Base-by-base conservation (phyloP, 2,329 filamentous ascomycete genomes). In the Fusarium goolgardi region DNA sequence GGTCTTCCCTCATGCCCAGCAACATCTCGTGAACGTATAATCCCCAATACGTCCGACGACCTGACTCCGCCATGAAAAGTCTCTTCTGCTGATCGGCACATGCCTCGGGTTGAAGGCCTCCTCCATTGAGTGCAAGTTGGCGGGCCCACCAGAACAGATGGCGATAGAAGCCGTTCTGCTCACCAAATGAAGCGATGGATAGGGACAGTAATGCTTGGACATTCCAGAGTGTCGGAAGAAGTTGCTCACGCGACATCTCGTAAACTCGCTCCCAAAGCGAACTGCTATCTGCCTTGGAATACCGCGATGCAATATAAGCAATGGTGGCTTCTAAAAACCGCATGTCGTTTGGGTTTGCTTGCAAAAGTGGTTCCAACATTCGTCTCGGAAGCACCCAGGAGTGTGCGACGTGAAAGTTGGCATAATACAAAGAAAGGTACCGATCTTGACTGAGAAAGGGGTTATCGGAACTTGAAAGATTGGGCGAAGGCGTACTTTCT, bases 21-120 rank as follows among this genome's bases (percentile, higher is more conserved):
- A 74, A 27, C 16, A 66, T 65, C 3, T 66, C 69, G n/a, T 74
- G 67, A 8, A 65, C 31, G 35, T 71, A 74, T 12, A 74, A 37
- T 8, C 57, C 71, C 72, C 70, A 74, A 43, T 74, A 74, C 15
- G 72, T 72, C 31, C 72, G 62, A 41, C 72, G 61, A 25, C 65
- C 71, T 8, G 72, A 74, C 41, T 74, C 72, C 23, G 71, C 70
- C 5, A 72, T 29, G 31, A 73, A 7, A 25, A 47, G 59, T 23
- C 58, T 35, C 16, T 44, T 16, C 29, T 66, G 61, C 6, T 46
- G 32, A n/a, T 71, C 61, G 9, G 69, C 60, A 29, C 63, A 71
- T 29, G 41, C 41, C 32, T 71, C 73, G 40, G 61, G 34, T 35
- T 72, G 72, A 8, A 74, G 63, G 6, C 55, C 64, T 2, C 73